Percentiles rank a stretch among this genome's conserved stretches.
These are phyloP conservation scores for Mortierella polycephala DNA, from an alignment of 371 early-diverging fungal genomes.

Conservation along the genomic window DNA sequence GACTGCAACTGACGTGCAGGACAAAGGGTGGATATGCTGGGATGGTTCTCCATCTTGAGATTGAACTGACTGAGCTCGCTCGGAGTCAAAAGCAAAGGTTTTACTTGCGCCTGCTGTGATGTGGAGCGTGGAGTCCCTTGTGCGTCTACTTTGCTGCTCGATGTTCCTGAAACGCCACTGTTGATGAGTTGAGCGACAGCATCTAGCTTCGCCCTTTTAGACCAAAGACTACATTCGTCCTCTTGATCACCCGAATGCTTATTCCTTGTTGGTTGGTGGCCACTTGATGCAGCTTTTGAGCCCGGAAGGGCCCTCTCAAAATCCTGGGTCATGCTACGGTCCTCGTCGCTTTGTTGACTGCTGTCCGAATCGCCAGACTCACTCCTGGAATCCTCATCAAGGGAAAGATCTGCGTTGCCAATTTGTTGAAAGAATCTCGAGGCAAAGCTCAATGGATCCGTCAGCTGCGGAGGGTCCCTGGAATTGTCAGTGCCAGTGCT, in stretches of 20 bases:
- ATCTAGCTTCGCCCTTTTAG: constrained; percentile 38
- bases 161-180: constrained; percentile 12
- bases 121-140: background rate
- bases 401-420: constrained; percentile 21
- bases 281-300: too few relatives aligned
- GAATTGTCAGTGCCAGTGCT: background rate
- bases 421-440: constrained; percentile 51
- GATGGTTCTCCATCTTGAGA: background rate
- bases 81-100: constrained; percentile 3
- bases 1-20: background rate
- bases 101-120: background rate
- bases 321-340: background rate
- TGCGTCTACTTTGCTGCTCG: constrained; percentile 3
- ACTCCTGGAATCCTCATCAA: constrained; percentile 29
- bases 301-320: too few relatives aligned
- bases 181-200: constrained; percentile 38
- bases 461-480: constrained; percentile 20
- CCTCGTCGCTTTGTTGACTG: constrained; percentile 8
- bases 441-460: constrained; percentile 45
- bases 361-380: constrained; percentile 23
- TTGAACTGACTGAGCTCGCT: constrained; percentile 26
- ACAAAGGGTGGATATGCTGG: background rate
- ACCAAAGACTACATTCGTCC: constrained; percentile 12
- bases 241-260: constrained; percentile 5
- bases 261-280: constrained; percentile 2